A percentile compares a stretch with the other conserved stretches of the same genome.
Evolutionary conservation across 352 stramenopile genomes (phyloP).

Genomic region (Globisporangium radiosum): DNA sequence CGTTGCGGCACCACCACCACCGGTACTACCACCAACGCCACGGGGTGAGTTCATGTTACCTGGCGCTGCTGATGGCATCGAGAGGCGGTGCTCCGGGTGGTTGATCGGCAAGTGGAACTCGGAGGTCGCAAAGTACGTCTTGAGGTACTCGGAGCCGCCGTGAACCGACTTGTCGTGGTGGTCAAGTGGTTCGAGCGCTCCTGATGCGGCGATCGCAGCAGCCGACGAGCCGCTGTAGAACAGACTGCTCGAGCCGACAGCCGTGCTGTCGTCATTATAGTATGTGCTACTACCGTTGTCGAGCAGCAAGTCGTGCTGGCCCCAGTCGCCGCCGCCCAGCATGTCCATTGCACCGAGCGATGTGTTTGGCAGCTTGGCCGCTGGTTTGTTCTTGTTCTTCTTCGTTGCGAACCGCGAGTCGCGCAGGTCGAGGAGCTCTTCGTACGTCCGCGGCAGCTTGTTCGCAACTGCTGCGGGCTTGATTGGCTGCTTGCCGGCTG

Average conservation of each 20-base stretch:
- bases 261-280: slow-evolving; percentile 3
- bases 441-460: slow-evolving; percentile 68
- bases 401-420: slow-evolving; percentile 74
- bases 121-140: slow-evolving; percentile 58
- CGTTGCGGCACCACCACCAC: slow-evolving; percentile 15
- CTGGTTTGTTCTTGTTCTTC: slow-evolving; percentile 69
- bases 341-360: slow-evolving; percentile 45
- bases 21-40: slow-evolving; percentile 20
- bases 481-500: slow-evolving; percentile 49
- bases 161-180: slow-evolving; percentile 51
- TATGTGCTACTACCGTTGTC: slow-evolving; percentile 11
- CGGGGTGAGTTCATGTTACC: slow-evolving; percentile 37
- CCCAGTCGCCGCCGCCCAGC: slow-evolving; percentile 32
- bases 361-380: slow-evolving; percentile 40
- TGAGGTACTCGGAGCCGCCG: slow-evolving; percentile 64
- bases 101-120: slow-evolving; percentile 69
- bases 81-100: slow-evolving; percentile 60
- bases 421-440: slow-evolving; percentile 63
- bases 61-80: slow-evolving; percentile 23
- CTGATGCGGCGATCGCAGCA: not conserved
- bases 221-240: slow-evolving; percentile 27
- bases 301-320: slow-evolving; percentile 17
- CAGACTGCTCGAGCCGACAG: not conserved
- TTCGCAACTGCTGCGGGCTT: slow-evolving; percentile 29
- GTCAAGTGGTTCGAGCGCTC: not conserved